Percentiles rank a stretch among this genome's conserved stretches.
Evolutionary conservation across 768 basidiomycete species (phyloP).

Genomic region (Kwoniella bestiolae): DNA sequence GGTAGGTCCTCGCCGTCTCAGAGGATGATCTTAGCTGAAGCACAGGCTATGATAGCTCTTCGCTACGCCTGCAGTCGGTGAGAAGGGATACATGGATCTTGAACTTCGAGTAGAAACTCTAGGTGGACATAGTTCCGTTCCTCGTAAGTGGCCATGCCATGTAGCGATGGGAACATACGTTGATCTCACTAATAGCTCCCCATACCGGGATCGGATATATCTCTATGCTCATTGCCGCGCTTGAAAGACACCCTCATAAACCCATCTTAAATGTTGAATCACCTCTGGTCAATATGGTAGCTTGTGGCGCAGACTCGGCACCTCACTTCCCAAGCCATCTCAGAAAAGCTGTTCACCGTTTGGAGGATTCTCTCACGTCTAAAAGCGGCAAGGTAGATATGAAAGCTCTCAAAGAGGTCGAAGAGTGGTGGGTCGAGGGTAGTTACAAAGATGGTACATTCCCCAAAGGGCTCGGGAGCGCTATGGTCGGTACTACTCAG

Average conservation of each 20-base stretch:
- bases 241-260: constrained; percentile 47
- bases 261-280: constrained; percentile 63
- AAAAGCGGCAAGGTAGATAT: constrained; percentile 52
- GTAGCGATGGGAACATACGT: not conserved
- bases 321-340: constrained; percentile 59
- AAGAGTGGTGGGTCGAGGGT: constrained; percentile 32
- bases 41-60: constrained; percentile 16
- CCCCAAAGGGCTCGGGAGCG: constrained; percentile 27
- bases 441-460: constrained; percentile 29
- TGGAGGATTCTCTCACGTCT: constrained; percentile 19
- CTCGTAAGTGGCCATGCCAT: constrained; percentile 24
- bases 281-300: constrained; percentile 66
- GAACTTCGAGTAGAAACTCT: constrained; percentile 43
- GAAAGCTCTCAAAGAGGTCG: constrained; percentile 63
- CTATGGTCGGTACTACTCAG: constrained; percentile 46
- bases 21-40: not conserved
- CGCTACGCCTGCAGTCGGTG: constrained; percentile 45
- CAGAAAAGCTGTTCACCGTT: constrained; percentile 25
- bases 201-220: constrained; percentile 56
- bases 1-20: constrained; percentile 12
- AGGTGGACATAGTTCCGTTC: constrained; percentile 52
- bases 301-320: constrained; percentile 69
- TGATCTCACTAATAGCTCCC: constrained; percentile 25
- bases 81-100: constrained; percentile 53
- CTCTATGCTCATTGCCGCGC: constrained; percentile 47